Base-by-base conservation (phyloP, 306 rosid species). In the Gillenia trifoliata region DNA sequence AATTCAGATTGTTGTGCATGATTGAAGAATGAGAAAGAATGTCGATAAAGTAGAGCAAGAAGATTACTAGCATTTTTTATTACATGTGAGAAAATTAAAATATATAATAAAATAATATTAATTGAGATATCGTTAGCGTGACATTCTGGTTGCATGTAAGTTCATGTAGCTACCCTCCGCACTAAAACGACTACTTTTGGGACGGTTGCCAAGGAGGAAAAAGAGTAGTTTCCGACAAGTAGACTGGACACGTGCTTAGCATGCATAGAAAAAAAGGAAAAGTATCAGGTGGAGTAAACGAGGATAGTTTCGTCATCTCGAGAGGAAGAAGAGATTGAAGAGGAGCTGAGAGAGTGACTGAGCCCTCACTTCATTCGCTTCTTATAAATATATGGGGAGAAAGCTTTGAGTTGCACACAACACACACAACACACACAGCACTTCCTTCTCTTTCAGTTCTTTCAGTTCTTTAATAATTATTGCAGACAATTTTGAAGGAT, bases 181-280 rank as follows among this genome's bases (percentile, higher is more conserved):
- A n/a, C n/a, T n/a, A n/a, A n/a, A n/a, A n/a, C n/a, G n/a, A n/a
- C n/a, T n/a, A n/a, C n/a, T n/a, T n/a, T n/a, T n/a, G n/a, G n/a
- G n/a, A n/a, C n/a, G n/a, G 45, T 41, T 41, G 47, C 47, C 15
- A 41, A 41, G 34, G 34, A 6, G 16, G 30, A 60, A 15, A 15
- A 2, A 15, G 65, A 15, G 38, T 15, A 13, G 17, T 61, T 59
- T 61, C 36, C 11, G 36, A 61, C 73, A 30, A n/a, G 62, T 5
- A 30, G 31, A 70, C 3, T 52, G 22, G 26, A 73, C 77, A 73
- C 59, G 56, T 72, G 76, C 26, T 8, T 19, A 59, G 11, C 76
- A 40, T 72, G 76, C 41, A 72, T 20, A 1, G 10, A 17, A 22
- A 17, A 20, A 11, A 10, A 43, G 6, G 11, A 11, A 19, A 1